Evolutionary conservation across 2,329 filamentous ascomycete genomes (phyloP).

Genomic region (Apiospora pterosperma): DNA sequence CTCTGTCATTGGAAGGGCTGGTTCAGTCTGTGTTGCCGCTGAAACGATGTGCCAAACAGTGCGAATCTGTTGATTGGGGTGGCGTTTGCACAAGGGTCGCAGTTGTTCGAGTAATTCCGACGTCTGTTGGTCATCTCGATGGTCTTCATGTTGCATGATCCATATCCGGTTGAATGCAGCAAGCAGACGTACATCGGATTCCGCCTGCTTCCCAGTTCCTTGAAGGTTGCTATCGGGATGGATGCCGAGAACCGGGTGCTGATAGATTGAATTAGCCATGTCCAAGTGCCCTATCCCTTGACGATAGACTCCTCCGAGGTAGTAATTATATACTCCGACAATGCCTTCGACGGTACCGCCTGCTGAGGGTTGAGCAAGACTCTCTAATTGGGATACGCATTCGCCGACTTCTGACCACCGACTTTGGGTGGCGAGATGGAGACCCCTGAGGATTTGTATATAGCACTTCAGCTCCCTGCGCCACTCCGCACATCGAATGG

Average conservation of each 20-base stretch:
- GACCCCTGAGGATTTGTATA: slow-evolving; percentile 66
- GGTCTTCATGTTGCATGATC: slow-evolving; percentile 63
- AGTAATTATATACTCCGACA: slow-evolving; percentile 57
- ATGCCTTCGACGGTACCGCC: slow-evolving; percentile 35
- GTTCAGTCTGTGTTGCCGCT: slow-evolving; percentile 62
- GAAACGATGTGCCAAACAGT: slow-evolving; percentile 75
- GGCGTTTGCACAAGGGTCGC: slow-evolving; percentile 62
- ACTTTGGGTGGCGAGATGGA: slow-evolving; percentile 66
- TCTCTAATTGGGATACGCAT: slow-evolving; percentile 51
- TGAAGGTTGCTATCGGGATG: slow-evolving; percentile 28
- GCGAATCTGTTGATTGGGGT: slow-evolving; percentile 71
- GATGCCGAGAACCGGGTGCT: slow-evolving; percentile 56
- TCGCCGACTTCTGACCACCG: slow-evolving; percentile 65
- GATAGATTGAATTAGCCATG: slow-evolving; percentile 65
- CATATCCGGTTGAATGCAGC: slow-evolving; percentile 66
- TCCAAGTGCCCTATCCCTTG: slow-evolving; percentile 74
- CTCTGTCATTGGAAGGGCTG: slow-evolving; percentile 64
- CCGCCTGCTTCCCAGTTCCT: slow-evolving; percentile 42
- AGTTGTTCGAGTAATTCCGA: slow-evolving; percentile 62
- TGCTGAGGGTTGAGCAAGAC: slow-evolving; percentile 30
- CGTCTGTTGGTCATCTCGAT: slow-evolving; percentile 56
- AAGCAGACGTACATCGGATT: slow-evolving; percentile 63
- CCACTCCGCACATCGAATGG: slow-evolving; percentile 60
- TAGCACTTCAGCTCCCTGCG: slow-evolving; percentile 64
- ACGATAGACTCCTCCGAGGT: slow-evolving; percentile 71